Evolutionary conservation across 2,329 filamentous ascomycete species (phyloP).

Genomic region (Stagonosporopsis vannaccii): DNA sequence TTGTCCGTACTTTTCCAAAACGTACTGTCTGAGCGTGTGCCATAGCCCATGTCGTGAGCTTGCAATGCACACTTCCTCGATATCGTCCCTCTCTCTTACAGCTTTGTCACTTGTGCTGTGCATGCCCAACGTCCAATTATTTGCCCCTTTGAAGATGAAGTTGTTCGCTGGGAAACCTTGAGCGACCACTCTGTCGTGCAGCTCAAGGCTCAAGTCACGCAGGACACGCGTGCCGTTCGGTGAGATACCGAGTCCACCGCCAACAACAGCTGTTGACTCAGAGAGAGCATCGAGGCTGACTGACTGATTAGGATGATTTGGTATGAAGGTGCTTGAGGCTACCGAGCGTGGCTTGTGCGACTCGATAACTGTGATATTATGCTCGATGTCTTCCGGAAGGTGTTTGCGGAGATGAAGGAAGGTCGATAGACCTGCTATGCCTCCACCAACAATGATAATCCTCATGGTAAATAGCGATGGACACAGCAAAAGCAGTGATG

Average conservation of each 20-base stretch:
- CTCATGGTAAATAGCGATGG: slow-evolving; percentile 2
- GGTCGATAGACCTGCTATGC: slow-evolving; percentile 22
- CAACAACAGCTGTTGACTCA: background rate
- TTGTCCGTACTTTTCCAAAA: slow-evolving; percentile 17
- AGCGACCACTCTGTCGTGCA: slow-evolving; percentile 27
- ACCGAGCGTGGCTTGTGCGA: background rate
- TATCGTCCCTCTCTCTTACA: slow-evolving; percentile 7
- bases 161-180: slow-evolving; percentile 30
- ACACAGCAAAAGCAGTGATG: background rate
- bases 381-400: slow-evolving; percentile 20
- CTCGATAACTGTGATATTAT: slow-evolving; percentile 22
- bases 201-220: slow-evolving; percentile 20
- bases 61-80: slow-evolving; percentile 26
- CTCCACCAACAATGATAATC: slow-evolving; percentile 25
- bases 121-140: slow-evolving; percentile 27
- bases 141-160: slow-evolving; percentile 31
- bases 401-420: slow-evolving; percentile 39
- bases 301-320: background rate
- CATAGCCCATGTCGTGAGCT: slow-evolving; percentile 36
- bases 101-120: slow-evolving; percentile 21
- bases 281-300: slow-evolving; percentile 1
- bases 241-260: slow-evolving; percentile 37
- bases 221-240: slow-evolving; percentile 40
- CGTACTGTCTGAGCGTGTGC: slow-evolving; percentile 25
- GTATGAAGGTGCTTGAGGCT: background rate